These are phyloP conservation scores for Metschnikowia amazonensis DNA, from an alignment of 805 yeast genomes.

Conservation along the genomic window DNA sequence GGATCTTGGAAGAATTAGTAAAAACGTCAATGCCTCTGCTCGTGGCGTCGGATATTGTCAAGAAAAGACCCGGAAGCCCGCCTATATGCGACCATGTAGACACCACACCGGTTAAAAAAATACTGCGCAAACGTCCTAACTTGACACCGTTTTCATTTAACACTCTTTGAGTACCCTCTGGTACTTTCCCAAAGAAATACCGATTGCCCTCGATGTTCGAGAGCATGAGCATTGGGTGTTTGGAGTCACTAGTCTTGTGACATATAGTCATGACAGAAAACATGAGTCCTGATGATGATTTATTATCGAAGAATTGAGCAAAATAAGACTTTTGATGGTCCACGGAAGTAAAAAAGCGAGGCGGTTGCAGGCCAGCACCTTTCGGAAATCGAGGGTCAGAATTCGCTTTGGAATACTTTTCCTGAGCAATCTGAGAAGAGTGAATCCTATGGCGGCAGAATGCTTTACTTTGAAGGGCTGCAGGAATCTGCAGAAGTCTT, in stretches of 20 bases:
- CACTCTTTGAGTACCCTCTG: slow-evolving; percentile 84
- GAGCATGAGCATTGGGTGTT: slow-evolving; percentile 54
- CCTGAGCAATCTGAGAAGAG: background rate
- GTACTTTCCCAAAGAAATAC: slow-evolving; percentile 71
- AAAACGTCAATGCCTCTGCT: slow-evolving; percentile 51
- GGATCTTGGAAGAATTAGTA: slow-evolving; percentile 35
- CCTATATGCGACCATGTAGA: slow-evolving; percentile 70
- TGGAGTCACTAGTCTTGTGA: slow-evolving; percentile 53
- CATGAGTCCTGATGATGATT: slow-evolving; percentile 26
- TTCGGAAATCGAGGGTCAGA: background rate
- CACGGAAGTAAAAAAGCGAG: slow-evolving; percentile 13
- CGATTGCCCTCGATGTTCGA: slow-evolving; percentile 47
- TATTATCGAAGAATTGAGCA: slow-evolving; percentile 6
- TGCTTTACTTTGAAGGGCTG: slow-evolving; percentile 2
- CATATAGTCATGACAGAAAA: slow-evolving; percentile 50
- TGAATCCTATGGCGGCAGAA: background rate
- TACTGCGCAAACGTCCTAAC: slow-evolving; percentile 54
- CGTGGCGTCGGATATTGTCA: slow-evolving; percentile 80
- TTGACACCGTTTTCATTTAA: slow-evolving; percentile 57
- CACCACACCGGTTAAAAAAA: slow-evolving; percentile 76
- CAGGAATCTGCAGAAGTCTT: slow-evolving; percentile 5
- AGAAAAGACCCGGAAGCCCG: slow-evolving; percentile 87
- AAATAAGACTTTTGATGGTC: slow-evolving; percentile 8
- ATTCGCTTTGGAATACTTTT: background rate
- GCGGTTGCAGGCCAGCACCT: slow-evolving; percentile 4